Conservation (phyloP, 1,284 basidiomycete genomes). For the Schizophyllum amplum region DNA sequence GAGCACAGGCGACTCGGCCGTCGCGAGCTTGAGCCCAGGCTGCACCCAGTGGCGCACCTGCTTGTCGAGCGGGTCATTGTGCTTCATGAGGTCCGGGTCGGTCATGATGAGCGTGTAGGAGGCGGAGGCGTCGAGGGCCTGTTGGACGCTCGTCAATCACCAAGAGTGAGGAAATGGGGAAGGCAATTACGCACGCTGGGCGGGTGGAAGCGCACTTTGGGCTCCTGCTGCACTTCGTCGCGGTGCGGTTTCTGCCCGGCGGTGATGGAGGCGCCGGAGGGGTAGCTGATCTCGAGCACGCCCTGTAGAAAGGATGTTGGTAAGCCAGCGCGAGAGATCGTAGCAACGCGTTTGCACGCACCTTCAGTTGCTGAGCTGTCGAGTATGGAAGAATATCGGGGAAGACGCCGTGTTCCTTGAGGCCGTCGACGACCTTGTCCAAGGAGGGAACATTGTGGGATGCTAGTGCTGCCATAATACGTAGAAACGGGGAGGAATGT, state of each 20-base stretch:
- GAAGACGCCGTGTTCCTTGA: not conserved
- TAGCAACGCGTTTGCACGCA: too few species aligned
- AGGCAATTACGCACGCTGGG: not conserved
- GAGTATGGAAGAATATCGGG: not conserved
- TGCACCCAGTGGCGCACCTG: slow-evolving; percentile 1
- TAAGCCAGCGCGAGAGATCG: too few species aligned
- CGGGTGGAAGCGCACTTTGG: not conserved
- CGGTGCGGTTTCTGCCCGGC: not conserved
- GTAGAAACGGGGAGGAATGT: not conserved
- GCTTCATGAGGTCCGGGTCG: slow-evolving; percentile 1
- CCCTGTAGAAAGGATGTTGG: not conserved
- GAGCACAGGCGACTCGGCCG: not conserved
- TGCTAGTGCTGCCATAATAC: not conserved
- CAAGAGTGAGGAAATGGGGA: not conserved
- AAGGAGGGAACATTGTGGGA: not conserved
- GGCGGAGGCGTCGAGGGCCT: not conserved
- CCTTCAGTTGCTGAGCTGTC: not conserved
- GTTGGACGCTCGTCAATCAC: too few species aligned
- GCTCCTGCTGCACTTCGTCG: not conserved
- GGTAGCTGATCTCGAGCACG: not conserved
- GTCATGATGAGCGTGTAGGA: slow-evolving; percentile 1
- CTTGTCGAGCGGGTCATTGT: not conserved
- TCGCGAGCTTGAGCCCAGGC: not conserved
- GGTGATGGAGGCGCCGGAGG: not conserved
- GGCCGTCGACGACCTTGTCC: not conserved